Conservation (phyloP, 768 basidiomycete genomes). For the Suillus clintonianus region DNA sequence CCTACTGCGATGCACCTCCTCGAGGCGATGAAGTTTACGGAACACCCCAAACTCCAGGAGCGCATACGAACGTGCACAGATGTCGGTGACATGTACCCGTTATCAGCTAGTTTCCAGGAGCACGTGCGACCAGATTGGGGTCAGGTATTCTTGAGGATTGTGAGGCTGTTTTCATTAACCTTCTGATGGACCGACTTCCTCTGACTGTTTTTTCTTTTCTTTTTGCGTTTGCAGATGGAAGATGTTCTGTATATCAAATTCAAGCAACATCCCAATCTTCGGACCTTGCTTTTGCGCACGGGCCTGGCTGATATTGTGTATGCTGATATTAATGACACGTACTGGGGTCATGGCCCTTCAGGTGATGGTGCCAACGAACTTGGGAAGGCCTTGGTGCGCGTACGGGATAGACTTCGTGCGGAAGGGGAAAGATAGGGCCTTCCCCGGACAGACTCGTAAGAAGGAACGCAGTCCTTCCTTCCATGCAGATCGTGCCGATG, state of each 20-base stretch:
- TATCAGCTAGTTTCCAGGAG: slow-evolving; percentile 34
- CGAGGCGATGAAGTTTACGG: slow-evolving; percentile 71
- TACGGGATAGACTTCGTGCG: slow-evolving; percentile 48
- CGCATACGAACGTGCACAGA: slow-evolving; percentile 48
- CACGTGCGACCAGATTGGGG: slow-evolving; percentile 61
- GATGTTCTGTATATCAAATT: slow-evolving; percentile 71
- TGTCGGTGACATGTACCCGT: slow-evolving; percentile 39
- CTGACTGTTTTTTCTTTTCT: not conserved
- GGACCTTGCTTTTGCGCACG: slow-evolving; percentile 55
- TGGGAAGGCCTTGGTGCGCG: slow-evolving; percentile 56
- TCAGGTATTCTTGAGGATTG: slow-evolving; percentile 48
- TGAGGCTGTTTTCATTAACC: slow-evolving; percentile 20
- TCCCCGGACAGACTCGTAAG: not conserved
- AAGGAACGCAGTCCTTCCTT: not conserved
- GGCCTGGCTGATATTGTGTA: slow-evolving; percentile 53
- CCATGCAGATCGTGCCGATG: not conserved
- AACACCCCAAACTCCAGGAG: slow-evolving; percentile 55
- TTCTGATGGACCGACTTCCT: not conserved
- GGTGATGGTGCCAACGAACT: slow-evolving; percentile 62
- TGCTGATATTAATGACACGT: slow-evolving; percentile 52
- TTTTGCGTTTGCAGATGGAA: slow-evolving; percentile 53
- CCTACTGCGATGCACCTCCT: slow-evolving; percentile 76
- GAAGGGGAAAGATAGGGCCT: slow-evolving; percentile 24
- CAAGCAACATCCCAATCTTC: slow-evolving; percentile 64
- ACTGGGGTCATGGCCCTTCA: slow-evolving; percentile 63